Conservation (phyloP, 139 green algal species). For the Trebouxia sp. region DNA sequence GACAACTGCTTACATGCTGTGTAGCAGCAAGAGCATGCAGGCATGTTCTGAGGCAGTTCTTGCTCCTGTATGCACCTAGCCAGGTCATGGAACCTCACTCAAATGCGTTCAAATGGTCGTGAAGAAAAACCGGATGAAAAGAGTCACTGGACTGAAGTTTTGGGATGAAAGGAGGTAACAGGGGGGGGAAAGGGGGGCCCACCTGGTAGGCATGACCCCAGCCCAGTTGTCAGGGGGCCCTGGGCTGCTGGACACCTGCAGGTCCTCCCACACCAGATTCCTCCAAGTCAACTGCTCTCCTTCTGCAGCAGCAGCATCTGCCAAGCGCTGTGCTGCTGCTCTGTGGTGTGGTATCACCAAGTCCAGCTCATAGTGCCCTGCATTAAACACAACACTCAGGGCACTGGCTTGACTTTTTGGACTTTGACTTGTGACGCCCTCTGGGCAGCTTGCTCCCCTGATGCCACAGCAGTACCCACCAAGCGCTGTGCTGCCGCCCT, state of each 20-base stretch:
- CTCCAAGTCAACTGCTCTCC: constrained; percentile 51
- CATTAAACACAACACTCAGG: no score
- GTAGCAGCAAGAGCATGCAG: no score
- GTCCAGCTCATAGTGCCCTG: constrained; percentile 69
- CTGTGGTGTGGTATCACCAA: constrained; percentile 39
- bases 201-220: constrained; percentile 46
- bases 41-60: no score
- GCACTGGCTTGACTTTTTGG: no score
- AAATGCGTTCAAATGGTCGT: no score
- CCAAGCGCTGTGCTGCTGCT: neutral
- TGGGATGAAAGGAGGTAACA: no score
- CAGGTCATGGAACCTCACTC: no score
- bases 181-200: neutral
- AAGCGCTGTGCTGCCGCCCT: neutral
- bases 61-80: no score
- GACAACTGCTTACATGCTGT: no score
- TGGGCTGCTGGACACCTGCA: constrained; percentile 39
- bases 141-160: no score
- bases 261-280: constrained; percentile 52
- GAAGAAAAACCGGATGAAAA: no score
- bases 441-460: constrained; percentile 39
- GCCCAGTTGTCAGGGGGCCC: constrained; percentile 58
- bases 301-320: constrained; percentile 16
- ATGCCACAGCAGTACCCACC: neutral
- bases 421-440: no score